phyloP scores from a whole-genome alignment of 768 basidiomycete species.

The Galerina marginata region DNA sequence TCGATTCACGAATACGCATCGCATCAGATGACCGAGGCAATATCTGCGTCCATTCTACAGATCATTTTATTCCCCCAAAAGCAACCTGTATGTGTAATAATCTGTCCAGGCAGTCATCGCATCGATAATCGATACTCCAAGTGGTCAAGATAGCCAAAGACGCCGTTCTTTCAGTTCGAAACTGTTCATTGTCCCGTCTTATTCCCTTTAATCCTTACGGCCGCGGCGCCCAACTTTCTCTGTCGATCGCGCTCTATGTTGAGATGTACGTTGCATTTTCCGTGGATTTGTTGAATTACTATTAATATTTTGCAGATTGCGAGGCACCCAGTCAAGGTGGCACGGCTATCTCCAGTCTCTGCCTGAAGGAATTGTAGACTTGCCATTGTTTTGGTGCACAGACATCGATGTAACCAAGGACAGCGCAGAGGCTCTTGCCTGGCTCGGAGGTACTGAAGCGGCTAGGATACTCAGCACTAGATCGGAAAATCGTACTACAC shows the following conservation, averaged over 20 bases:
- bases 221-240: conserved; percentile 60
- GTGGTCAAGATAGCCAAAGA: conserved; percentile 71
- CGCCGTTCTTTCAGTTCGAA: conserved; percentile 64
- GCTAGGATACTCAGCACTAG: conserved; percentile 27
- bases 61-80: conserved; percentile 35
- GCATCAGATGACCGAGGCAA: conserved; percentile 30
- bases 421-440: conserved; percentile 14
- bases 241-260: conserved; percentile 66
- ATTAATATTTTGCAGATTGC: conserved; percentile 44
- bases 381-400: conserved; percentile 65
- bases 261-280: conserved; percentile 54
- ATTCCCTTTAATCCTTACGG: conserved; percentile 58
- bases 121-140: conserved; percentile 30
- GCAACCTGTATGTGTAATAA: conserved; percentile 42
- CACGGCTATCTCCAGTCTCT: conserved; percentile 69
- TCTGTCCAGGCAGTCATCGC: background rate
- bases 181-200: conserved; percentile 50
- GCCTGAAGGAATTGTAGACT: conserved; percentile 53
- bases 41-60: conserved; percentile 42
- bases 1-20: conserved; percentile 52
- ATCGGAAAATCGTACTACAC: conserved; percentile 24
- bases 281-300: conserved; percentile 1
- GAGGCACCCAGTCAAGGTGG: conserved; percentile 60
- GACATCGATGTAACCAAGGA: conserved; percentile 10
- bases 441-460: conserved; percentile 50